These are phyloP conservation scores for Begonia peltatifolia DNA, from an alignment of 306 rosid species.

Conservation along the genomic window DNA sequence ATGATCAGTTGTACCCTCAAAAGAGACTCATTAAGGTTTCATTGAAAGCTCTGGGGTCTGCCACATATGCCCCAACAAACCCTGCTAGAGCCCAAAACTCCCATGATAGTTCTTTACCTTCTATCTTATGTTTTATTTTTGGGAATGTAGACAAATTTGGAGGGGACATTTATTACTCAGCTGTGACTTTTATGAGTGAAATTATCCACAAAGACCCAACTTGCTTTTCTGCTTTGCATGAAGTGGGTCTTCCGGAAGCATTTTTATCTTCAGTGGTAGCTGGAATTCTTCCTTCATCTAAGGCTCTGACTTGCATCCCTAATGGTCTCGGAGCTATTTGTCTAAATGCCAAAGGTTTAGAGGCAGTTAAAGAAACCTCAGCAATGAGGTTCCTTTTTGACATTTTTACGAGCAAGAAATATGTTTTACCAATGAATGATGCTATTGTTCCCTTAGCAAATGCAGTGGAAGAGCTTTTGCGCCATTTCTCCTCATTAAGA, in stretches of 20 bases:
- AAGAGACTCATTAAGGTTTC: slow-evolving; percentile 84
- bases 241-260: slow-evolving; percentile 88
- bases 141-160: slow-evolving; percentile 72
- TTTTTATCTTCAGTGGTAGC: slow-evolving; percentile 72
- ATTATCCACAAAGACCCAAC: slow-evolving; percentile 96
- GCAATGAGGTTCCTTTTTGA: slow-evolving; percentile 72
- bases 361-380: slow-evolving; percentile 59
- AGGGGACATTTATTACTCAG: slow-evolving; percentile 91
- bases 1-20: slow-evolving; percentile 61
- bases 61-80: slow-evolving; percentile 73
- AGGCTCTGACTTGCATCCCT: slow-evolving; percentile 84
- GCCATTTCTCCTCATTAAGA: slow-evolving; percentile 82
- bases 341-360: slow-evolving; percentile 84
- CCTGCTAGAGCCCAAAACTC: slow-evolving; percentile 58
- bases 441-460: slow-evolving; percentile 90
- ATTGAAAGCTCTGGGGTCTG: slow-evolving; percentile 88
- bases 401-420: slow-evolving; percentile 73
- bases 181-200: slow-evolving; percentile 96
- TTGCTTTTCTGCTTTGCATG: slow-evolving; percentile 65
- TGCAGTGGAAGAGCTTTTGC: slow-evolving; percentile 92
- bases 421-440: slow-evolving; percentile 72
- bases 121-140: slow-evolving; percentile 52
- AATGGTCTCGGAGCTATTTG: slow-evolving; percentile 96
- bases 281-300: slow-evolving; percentile 81
- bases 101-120: slow-evolving; percentile 60